Base-by-base conservation (phyloP, 768 basidiomycete species). In the Kondoa subrosea region DNA sequence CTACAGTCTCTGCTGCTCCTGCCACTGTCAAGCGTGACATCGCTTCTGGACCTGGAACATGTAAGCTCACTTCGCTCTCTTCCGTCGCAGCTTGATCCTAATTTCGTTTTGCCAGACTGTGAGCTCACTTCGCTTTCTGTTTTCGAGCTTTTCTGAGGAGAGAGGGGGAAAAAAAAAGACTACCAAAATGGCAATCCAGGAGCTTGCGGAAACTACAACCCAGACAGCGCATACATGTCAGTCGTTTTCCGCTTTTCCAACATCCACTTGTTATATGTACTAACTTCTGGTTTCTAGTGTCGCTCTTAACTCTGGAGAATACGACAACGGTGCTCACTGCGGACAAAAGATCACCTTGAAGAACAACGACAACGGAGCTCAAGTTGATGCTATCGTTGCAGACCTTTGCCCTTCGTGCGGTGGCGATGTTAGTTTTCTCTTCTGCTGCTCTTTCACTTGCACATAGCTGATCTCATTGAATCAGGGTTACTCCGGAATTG, bases 241-340 rank as follows among this genome's bases (percentile, higher is more conserved):
- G 8, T 50, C 12, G 40, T 21, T 50, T 50, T 8, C 12, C 21
- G 12, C 8, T 21, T 50, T 21, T 50, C 40, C 40, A 8, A 8
- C 8, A 8, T 50, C 40, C 40, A 50, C 40, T 8, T 8, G 40
- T 8, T 50, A 21, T 21, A 3, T 95, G 92, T 76, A 91, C 91
- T 59, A 71, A 65, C 32, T 73, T 78, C 34, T 76, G 84, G 80
- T 68, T 74, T 68, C 73, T 66, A 74, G 79, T 68, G 76, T 78
- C 72, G 80, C 80, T 60, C 76, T 81, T 66, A 84, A 89, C 76
- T 74, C 76, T 15, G 65, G 31, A 21, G 40, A 50, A 50, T 50
- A 50, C 40, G 40, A 50, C 40, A 21, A 21, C 21, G 40, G 40
- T 8, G 40, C 40, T 8, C 8, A 50, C 40, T 50, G 40, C 40